These are phyloP conservation scores for Phytophthora sp. DNA, from an alignment of 352 stramenopile species.

Conservation along the genomic window DNA sequence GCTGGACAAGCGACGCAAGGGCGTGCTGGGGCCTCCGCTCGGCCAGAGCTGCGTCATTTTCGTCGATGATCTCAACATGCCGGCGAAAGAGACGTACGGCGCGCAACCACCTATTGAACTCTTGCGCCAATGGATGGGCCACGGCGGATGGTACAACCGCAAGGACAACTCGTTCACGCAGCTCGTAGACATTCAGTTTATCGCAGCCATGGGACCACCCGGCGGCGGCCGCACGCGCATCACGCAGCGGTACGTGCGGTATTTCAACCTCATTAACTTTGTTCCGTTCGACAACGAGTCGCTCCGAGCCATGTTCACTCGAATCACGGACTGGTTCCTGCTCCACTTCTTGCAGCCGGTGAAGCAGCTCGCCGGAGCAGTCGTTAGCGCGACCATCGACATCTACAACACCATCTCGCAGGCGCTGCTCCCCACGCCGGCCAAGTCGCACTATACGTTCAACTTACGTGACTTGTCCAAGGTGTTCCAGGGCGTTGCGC, in stretches of 20 bases:
- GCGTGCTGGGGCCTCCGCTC: conserved; percentile 89
- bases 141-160: conserved; percentile 94
- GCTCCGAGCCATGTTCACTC: conserved; percentile 87
- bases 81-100: conserved; percentile 93
- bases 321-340: conserved; percentile 92
- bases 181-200: conserved; percentile 94
- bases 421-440: conserved; percentile 91
- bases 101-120: conserved; percentile 94
- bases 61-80: conserved; percentile 96
- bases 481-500: conserved; percentile 92
- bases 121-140: conserved; percentile 94
- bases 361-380: conserved; percentile 69
- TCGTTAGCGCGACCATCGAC: conserved; percentile 90
- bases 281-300: conserved; percentile 91
- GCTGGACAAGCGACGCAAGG: conserved; percentile 94
- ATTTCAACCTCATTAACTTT: conserved; percentile 95
- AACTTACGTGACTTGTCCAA: conserved; percentile 94
- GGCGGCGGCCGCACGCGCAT: conserved; percentile 92
- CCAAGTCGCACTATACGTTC: conserved; percentile 96
- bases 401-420: conserved; percentile 93
- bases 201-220: conserved; percentile 92
- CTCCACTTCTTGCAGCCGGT: conserved; percentile 79
- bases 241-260: conserved; percentile 92
- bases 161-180: conserved; percentile 94
- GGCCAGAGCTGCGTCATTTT: conserved; percentile 93